Evolutionary conservation across 345 rosid species (phyloP), one percentile per base, ranked within the genome.

Genomic region (Murraya koenigii): DNA sequence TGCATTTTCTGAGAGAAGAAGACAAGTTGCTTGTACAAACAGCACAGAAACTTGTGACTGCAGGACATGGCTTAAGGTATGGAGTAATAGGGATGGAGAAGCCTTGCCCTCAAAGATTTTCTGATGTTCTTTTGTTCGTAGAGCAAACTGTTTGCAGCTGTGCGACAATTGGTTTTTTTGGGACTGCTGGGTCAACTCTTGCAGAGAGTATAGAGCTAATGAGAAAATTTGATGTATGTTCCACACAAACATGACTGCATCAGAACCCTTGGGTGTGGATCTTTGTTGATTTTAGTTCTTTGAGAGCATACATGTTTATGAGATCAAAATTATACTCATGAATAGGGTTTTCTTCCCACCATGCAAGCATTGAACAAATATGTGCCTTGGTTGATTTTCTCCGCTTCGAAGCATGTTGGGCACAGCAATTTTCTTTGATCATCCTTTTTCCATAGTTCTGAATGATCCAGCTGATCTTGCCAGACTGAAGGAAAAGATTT

Each of bases 61-160:
- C 90, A 2, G 72, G 85, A 39, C 92, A 86, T 68, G 88, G 95
- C 54, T 73, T 87, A 81, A 88, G 84, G 66, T 77, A 81, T 56
- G 88, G 91, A 80, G 73, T 81, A 75, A 80, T 82, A 13, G 77
- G 74, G 80, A 77, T 81, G 76, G 75, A 84, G 80, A 82, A 79
- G 56, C 84, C 58, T 75, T 92, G 98, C 67, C 83, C 87, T 36
- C 74, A 38, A 66, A 74, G 36, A 80, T 73, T 87, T 47, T 82
- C 85, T 4, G 91, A 94, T 68, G 85, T 89, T n/a, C 89, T 92
- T 41, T 80, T 97, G 8, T 91, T 82, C 85, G 54, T 92, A 66
- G 98, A 94, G 84, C 95, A 96, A 86, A 88, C 88, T 70, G 85
- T 92, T 66, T 92, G 99, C 85, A 93, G 97, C 78, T 96, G 97